Evolutionary conservation across 176 grass and related monocot genomes (phyloP), one percentile per base, ranked within the genome.

Genomic region (Tillandsia leiboldiana): DNA sequence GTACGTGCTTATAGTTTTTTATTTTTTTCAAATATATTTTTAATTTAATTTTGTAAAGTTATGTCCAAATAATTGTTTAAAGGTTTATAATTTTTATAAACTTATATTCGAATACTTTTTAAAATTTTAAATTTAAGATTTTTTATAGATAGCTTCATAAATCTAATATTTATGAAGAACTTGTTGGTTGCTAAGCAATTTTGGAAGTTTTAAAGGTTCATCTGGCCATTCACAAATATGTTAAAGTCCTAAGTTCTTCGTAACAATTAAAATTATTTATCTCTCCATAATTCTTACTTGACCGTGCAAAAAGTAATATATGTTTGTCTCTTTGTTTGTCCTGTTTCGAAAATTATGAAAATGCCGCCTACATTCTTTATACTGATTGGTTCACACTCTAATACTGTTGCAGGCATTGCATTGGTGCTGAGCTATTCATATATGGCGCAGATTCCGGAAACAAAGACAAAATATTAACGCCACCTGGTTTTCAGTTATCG

Each of bases 371-470:
- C 0, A 14, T 17, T 59, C 54, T 59, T 20, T 17, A 59, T 56
- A 59, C 5, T 59, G 22, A 59, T 59, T 17, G 18, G 18, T 59
- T 59, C 54, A 59, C 18, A 59, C 2, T 7, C 1, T 9, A 59
- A 49, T 51, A 22, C 64, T 69, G 73, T 14, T 92, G 70, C 86
- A 92, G 89, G 81, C 81, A 88, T 90, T 87, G 81, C 68, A 66
- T 85, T 83, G 89, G 93, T 66, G 84, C 86, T 2, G 86, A 87
- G 80, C 73, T 96, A 57, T 80, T 87, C 74, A 64, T 92, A 29
- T 85, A 85, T 17, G 66, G 75, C 75, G 78, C 79, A 52, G 74
- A 82, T 73, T 53, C 65, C 20, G 52, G 29, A 63, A 85, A 83
- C 50, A 82, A 47, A 81, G 1, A 54, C n/a, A 18, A 58, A 26